Evolutionary conservation across 139 green algal genomes (phyloP).

Genomic region (Coelastrella sp.): DNA sequence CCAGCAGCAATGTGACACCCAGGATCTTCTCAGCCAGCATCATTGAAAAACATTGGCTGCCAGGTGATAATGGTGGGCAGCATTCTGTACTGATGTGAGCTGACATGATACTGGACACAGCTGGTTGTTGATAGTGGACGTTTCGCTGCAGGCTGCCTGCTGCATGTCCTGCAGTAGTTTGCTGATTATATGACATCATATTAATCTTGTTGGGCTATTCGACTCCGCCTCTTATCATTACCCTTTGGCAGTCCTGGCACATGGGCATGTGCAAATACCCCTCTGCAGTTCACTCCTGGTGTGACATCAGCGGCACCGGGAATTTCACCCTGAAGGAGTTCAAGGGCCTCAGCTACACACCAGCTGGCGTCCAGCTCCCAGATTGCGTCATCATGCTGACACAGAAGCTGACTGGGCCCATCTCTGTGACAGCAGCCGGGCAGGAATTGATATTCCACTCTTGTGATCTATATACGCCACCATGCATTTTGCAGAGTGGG

Average conservation of each 20-base stretch:
- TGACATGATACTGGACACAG: no score
- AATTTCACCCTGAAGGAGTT: slow-evolving; percentile 56
- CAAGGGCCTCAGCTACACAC: slow-evolving; percentile 57
- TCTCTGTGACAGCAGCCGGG: slow-evolving; percentile 38
- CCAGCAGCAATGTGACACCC: no score
- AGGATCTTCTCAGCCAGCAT: no score
- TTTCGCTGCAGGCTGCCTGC: no score
- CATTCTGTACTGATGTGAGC: no score
- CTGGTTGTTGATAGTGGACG: no score
- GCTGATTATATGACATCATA: no score
- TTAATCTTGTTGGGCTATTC: background rate
- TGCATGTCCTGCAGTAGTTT: no score
- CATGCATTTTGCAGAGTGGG: no score
- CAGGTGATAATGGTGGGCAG: no score
- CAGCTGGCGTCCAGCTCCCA: slow-evolving; percentile 81
- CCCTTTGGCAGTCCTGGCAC: slow-evolving; percentile 28
- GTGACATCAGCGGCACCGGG: slow-evolving; percentile 52
- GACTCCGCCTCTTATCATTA: background rate
- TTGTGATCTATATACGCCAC: no score
- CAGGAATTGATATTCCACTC: background rate
- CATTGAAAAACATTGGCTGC: no score
- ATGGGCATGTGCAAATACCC: slow-evolving; percentile 60
- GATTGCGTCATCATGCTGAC: slow-evolving; percentile 59
- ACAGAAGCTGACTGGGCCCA: slow-evolving; percentile 69
- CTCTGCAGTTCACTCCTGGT: slow-evolving; percentile 78